Conservation (phyloP, 768 basidiomycete species). For the Neoboletus magnificus region DNA sequence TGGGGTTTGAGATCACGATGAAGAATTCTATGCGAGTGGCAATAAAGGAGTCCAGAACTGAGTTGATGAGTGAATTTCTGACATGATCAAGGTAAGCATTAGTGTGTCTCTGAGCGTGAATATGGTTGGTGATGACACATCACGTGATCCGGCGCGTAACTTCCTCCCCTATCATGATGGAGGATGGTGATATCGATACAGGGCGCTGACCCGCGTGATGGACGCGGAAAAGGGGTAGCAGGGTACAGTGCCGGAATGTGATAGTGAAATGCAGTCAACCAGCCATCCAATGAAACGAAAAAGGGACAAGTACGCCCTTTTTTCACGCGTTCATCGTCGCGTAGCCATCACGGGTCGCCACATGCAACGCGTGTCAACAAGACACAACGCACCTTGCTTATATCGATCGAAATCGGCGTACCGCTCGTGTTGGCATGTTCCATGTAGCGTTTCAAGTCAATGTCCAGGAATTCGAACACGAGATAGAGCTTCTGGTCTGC, state of each 20-base stretch:
- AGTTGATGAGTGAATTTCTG: slow-evolving; percentile 98
- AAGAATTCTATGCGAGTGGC: slow-evolving; percentile 94
- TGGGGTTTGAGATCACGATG: slow-evolving; percentile 97
- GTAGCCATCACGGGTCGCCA: slow-evolving; percentile 8
- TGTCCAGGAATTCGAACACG: slow-evolving; percentile 96
- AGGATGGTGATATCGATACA: slow-evolving; percentile 18
- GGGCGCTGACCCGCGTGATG: slow-evolving; percentile 2
- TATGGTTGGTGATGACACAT: slow-evolving; percentile 1
- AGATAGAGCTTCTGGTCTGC: slow-evolving; percentile 96
- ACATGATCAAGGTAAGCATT: slow-evolving; percentile 11
- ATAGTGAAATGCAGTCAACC: background rate
- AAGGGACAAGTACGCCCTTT: background rate
- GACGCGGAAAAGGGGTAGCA: background rate
- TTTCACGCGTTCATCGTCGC: slow-evolving; percentile 26
- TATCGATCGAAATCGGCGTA: slow-evolving; percentile 66
- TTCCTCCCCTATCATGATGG: slow-evolving; percentile 16
- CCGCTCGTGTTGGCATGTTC: slow-evolving; percentile 75
- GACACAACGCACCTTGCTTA: slow-evolving; percentile 71
- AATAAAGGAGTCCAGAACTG: slow-evolving; percentile 86
- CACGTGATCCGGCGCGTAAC: slow-evolving; percentile 33
- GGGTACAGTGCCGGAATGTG: background rate
- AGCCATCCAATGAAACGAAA: slow-evolving; percentile 10
- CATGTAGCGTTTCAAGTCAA: slow-evolving; percentile 96
- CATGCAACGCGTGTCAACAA: background rate
- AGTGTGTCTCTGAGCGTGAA: background rate